Base-by-base conservation (phyloP, 208 protist species). In the Herpetomonas samuelpessoai region DNA sequence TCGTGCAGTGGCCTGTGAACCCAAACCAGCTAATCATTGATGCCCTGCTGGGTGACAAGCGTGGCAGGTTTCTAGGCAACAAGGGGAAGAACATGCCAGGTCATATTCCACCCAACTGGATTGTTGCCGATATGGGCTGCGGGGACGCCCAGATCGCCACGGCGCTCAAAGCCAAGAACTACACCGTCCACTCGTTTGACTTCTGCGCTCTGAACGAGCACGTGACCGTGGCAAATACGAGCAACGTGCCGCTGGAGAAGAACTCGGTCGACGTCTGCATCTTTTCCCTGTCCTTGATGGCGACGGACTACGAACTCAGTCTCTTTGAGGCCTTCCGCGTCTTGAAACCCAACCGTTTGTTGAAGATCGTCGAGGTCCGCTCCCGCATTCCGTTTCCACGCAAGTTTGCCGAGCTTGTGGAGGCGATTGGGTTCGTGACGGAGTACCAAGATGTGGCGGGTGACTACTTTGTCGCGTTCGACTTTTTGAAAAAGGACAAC, bases 71-170 rank as follows among this genome's bases (percentile, higher is more conserved):
- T 53, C 48, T 86, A 12, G 74, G 69, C 26, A 93, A 93, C 68
- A 88, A 91, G 62, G 71, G 54, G 14, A 96, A 93, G 72, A 83
- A 70, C 48, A 86, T 90, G 80, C 86, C 83, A 9, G 84, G 86
- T 2, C 65, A 86, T 62, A 92, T 91, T 57, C 92, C 92, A 1
- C 65, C 51, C 18, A 87, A 65, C 53, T 88, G 92, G 77, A 71
- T 88, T n/a, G 86, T 98, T 26, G 93, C 88, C 22, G 97, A 98
- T 66, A 96, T 98, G 81, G 97, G 97, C 29, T 98, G 97, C 68
- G 97, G 97, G 1, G 95, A 97, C 26, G 97, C 96, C 14, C 89
- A 91, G 56, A 81, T 98, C 27, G 88, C 92, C 1, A 77, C 83
- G 3, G 57, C 46, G 38, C 69, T 97, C 27, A 24, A 52, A 38